These are phyloP conservation scores for Cucumis cinereus DNA, from an alignment of 306 rosid species.

Conservation along the genomic window DNA sequence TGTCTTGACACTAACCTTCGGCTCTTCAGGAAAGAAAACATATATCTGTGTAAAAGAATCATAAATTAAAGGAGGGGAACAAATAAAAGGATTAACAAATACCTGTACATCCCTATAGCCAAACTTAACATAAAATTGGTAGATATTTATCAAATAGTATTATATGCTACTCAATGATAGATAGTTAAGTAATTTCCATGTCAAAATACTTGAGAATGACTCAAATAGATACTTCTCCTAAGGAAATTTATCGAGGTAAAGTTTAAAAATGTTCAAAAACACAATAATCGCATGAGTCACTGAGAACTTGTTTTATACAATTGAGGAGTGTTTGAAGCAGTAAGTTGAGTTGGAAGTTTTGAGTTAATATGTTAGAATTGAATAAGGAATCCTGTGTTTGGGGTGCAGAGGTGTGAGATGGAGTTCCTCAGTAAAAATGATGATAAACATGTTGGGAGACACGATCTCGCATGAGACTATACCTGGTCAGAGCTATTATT, in stretches of 20 bases:
- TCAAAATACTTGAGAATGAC: background rate
- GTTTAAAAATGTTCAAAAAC: background rate
- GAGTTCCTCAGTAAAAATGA: too few species aligned
- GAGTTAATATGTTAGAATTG: too few species aligned
- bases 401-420: too few species aligned
- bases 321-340: too few species aligned
- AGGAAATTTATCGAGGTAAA: background rate
- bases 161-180: background rate
- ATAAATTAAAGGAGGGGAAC: background rate
- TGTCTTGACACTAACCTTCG: slow-evolving; percentile 44
- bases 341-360: too few species aligned
- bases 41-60: slow-evolving; percentile 33
- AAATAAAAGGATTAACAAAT: background rate
- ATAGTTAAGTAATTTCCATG: background rate
- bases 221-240: background rate
- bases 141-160: background rate
- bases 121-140: background rate
- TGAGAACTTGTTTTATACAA: too few species aligned
- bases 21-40: slow-evolving; percentile 59
- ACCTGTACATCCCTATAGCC: background rate
- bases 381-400: too few species aligned
- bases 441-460: too few species aligned
- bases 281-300: background rate
- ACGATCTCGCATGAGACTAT: background rate
- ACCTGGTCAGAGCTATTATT: slow-evolving; percentile 37